Evolutionary conservation across 2,329 filamentous ascomycete species (phyloP), one percentile per base, ranked within the genome.

Genomic region (Tolypocladium pustulatum): DNA sequence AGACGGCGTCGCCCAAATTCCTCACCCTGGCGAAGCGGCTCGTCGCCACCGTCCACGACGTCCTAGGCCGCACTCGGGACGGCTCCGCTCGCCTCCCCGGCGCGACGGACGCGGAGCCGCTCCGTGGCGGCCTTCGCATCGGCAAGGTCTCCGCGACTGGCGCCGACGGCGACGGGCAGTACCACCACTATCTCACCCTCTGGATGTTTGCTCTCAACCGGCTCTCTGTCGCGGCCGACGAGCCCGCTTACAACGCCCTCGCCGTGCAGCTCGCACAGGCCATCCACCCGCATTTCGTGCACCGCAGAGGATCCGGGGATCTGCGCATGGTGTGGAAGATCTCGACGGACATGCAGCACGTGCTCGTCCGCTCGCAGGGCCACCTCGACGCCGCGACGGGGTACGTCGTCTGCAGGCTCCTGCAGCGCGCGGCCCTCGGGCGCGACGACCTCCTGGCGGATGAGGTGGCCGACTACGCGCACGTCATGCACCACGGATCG

Each of bases 171-270:
- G 82, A 85, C 65, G 82, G 82, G 2, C 82, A 85, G 66, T 85
- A 85, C 60, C 81, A 84, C 62, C 82, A 85, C 63, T 85, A 85
- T 62, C 71, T 85, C 25, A 84, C 81, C 0, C 65, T 84, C 6
- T 86, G 82, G 82, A 84, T 85, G 81, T 84, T 84, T 65, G 81
- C 82, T 2, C 72, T 85, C 5, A 83, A 82, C 64, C 73, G 82
- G 1, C 70, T 83, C 46, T 73, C 78, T 0, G 61, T 78, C 40
- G 81, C 79, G 3, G 75, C 76, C 0, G 71, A 71, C 0, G 75
- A 83, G 27, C 63, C 66, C 12, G 63, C 60, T 9, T 84, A 77
- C 61, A 84, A 83, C 61, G 68, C 71, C 34, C 72, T 79, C 56
- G 82, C 81, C 0, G 72, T 83, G 3, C 70, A 78, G 59, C 69